Percentiles rank a stretch among this genome's conserved stretches.
These are phyloP conservation scores for Pseudohalonectria lignicola DNA, from an alignment of 2,329 filamentous ascomycete species.

Conservation along the genomic window DNA sequence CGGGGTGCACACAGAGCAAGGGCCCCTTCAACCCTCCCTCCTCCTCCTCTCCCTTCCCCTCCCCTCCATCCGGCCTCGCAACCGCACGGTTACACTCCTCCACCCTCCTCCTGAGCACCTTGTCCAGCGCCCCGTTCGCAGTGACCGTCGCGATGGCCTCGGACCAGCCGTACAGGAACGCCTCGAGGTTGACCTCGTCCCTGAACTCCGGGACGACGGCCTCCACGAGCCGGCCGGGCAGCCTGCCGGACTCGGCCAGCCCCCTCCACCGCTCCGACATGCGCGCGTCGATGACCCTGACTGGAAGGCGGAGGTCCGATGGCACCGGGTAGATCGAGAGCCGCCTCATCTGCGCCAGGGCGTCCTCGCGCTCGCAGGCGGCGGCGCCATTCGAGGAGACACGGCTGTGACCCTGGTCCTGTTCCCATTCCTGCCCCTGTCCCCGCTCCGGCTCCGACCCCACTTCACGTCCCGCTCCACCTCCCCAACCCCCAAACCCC, in stretches of 20 bases:
- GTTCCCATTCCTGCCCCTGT: background rate
- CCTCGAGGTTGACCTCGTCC: slow-evolving; percentile 45
- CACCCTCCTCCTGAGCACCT: slow-evolving; percentile 34
- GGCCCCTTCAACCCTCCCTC: too few species aligned
- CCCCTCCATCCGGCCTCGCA: too few species aligned
- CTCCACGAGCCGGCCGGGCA: too few species aligned
- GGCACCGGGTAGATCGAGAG: slow-evolving; percentile 27
- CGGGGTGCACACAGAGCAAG: too few species aligned
- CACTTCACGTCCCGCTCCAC: background rate
- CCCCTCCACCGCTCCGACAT: slow-evolving; percentile 21
- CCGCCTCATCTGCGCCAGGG: slow-evolving; percentile 17
- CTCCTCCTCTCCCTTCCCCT: too few species aligned
- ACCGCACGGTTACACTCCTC: too few species aligned
- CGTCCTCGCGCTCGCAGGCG: too few species aligned
- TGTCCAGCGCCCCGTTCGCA: slow-evolving; percentile 57
- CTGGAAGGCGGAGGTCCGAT: slow-evolving; percentile 37
- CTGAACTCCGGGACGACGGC: slow-evolving; percentile 24
- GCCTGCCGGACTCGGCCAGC: slow-evolving; percentile 24
- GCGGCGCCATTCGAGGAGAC: too few species aligned
- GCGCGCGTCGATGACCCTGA: slow-evolving; percentile 40
- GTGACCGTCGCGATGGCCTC: slow-evolving; percentile 54
- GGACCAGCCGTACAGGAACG: slow-evolving; percentile 64
- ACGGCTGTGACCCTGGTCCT: background rate
- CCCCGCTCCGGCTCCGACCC: background rate
- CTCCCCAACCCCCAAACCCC: slow-evolving; percentile 8